Conservation (phyloP, 345 rosid species). For the Turritis glabra region DNA sequence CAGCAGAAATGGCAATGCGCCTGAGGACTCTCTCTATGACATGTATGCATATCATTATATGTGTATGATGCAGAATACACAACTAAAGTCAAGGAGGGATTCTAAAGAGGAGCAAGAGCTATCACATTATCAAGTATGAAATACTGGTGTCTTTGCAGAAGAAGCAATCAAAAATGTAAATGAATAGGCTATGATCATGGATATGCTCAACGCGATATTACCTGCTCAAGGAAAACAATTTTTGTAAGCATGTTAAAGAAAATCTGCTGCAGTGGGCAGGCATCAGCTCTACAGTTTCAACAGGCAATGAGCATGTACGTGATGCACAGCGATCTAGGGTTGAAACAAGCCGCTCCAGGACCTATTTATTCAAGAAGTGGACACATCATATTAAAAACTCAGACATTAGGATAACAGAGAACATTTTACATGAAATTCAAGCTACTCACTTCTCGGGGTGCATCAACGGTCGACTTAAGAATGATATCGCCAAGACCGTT, state of each 20-base stretch:
- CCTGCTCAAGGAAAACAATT: conserved; percentile 85
- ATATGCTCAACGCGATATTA: conserved; percentile 32
- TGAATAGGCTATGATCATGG: conserved; percentile 13
- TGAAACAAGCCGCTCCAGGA: conserved; percentile 74
- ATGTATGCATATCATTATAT: neutral
- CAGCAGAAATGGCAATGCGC: neutral
- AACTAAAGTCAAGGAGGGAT: neutral
- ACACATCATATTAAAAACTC: neutral
- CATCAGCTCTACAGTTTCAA: conserved; percentile 97
- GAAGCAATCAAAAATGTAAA: conserved; percentile 15
- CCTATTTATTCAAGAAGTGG: conserved; percentile 45
- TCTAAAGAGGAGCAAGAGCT: neutral
- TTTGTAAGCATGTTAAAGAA: conserved; percentile 83
- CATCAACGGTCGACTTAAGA: conserved; percentile 75
- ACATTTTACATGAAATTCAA: conserved; percentile 22
- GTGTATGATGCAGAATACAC: conserved; percentile 7
- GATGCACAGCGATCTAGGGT: conserved; percentile 96
- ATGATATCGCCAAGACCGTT: conserved; percentile 74
- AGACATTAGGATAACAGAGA: conserved; percentile 6
- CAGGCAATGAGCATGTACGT: conserved; percentile 89
- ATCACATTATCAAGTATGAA: conserved; percentile 13
- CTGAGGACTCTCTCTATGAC: conserved; percentile 1
- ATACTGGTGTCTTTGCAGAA: neutral
- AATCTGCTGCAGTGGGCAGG: conserved; percentile 91
- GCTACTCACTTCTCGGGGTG: conserved; percentile 72